Conservation (phyloP, 495 filamentous ascomycete species). For the Penicillium roqueforti region DNA sequence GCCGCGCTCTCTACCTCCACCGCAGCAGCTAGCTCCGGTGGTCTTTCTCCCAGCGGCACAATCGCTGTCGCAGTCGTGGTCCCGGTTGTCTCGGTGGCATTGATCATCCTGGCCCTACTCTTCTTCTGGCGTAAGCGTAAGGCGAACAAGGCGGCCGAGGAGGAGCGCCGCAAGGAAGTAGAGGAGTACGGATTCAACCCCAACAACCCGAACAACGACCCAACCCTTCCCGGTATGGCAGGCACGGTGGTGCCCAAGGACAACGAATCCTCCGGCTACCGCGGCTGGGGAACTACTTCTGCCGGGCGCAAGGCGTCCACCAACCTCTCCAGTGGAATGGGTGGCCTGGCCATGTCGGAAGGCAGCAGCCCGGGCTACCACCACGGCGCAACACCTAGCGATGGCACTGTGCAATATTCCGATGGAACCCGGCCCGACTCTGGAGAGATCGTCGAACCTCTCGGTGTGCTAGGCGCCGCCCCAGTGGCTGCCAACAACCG, state of each 20-base stretch:
- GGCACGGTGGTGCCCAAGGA: slow-evolving; percentile 57
- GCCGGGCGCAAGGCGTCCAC: slow-evolving; percentile 79
- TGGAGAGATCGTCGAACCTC: slow-evolving; percentile 67
- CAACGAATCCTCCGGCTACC: slow-evolving; percentile 71
- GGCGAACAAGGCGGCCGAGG: slow-evolving; percentile 76
- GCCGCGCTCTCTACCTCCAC: slow-evolving; percentile 24
- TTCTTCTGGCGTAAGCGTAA: slow-evolving; percentile 87
- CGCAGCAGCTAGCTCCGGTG: slow-evolving; percentile 26
- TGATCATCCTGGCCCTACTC: slow-evolving; percentile 70
- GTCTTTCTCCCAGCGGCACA: slow-evolving; percentile 58
- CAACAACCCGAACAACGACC: slow-evolving; percentile 89
- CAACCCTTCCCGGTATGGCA: slow-evolving; percentile 63
- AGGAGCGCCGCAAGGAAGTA: slow-evolving; percentile 86
- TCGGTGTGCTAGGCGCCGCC: slow-evolving; percentile 68
- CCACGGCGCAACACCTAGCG: slow-evolving; percentile 61
- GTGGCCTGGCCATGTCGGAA: slow-evolving; percentile 73
- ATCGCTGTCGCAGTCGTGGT: slow-evolving; percentile 94
- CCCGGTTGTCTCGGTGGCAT: slow-evolving; percentile 81
- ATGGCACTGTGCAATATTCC: slow-evolving; percentile 58
- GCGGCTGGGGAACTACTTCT: slow-evolving; percentile 94
- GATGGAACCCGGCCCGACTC: slow-evolving; percentile 60
- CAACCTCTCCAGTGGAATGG: slow-evolving; percentile 74
- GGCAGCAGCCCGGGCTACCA: slow-evolving; percentile 54
- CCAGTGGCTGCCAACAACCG: slow-evolving; percentile 63
- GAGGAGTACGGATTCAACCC: slow-evolving; percentile 97